Evolutionary conservation across 306 rosid species (phyloP), one percentile per base, ranked within the genome.

Genomic region (Lablab purpureus): DNA sequence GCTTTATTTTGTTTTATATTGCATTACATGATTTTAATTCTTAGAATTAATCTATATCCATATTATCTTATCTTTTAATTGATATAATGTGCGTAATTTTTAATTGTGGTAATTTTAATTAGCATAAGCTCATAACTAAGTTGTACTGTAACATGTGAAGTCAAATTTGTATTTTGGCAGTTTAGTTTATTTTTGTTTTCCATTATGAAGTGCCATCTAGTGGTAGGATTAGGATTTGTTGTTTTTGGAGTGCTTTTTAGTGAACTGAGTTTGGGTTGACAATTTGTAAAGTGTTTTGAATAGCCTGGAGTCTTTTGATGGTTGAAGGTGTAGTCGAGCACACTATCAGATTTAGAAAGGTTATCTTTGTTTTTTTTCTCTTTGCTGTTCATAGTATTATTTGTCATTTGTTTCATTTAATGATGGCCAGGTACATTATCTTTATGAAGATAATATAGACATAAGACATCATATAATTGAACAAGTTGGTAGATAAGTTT

Each of bases 221-320:
- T 72, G 67, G 47, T 47, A 66, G 64, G 28, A 21, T 54, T 6
- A n/a, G 2, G 15, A 23, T 21, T 54, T 51, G 23, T 54, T 54
- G 28, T 54, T 54, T 25, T 25, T 22, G 43, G 50, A 11, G 32
- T 71, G 67, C 64, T 41, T 30, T 76, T 23, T 45, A 3, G 78
- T 52, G 68, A 60, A 37, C 45, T 40, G 11, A 41, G 40, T 51
- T 40, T 12, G 9, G 15, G 47, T 23, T 12, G 15, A 4, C n/a
- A 83, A n/a, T 66, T 41, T 45, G 69, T 10, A 18, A 55, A 28
- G 54, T 67, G 63, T 67, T 82, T 17, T 73, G 21, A 14, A 52
- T 21, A 7, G 51, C 45, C 18, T 22, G 59, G 52, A 54, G 22
- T 4, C 40, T 36, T 59, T 47, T 66, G 47, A 21, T 30, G 50